Evolutionary conservation across 2,329 filamentous ascomycete genomes (phyloP).

Genomic region (Fusarium sacchari): DNA sequence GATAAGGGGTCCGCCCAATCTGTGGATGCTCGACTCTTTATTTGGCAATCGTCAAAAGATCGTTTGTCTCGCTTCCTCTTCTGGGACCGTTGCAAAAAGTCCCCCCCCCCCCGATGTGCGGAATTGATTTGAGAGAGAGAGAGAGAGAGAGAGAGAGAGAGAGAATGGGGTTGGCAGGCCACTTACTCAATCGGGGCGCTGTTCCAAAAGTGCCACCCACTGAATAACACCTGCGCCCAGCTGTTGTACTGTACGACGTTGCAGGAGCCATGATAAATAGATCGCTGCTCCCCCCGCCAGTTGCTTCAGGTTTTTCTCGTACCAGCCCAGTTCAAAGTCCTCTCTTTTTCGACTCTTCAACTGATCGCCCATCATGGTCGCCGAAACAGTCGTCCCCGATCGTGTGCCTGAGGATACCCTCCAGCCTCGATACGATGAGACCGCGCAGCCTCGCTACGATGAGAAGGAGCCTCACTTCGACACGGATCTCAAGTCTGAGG

Average conservation of each 20-base stretch:
- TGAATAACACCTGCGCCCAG: too few relatives aligned
- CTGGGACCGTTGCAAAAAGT: constrained; percentile 9
- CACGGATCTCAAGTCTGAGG: constrained; percentile 43
- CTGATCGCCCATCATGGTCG: constrained; percentile 27
- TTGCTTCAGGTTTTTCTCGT: neutral
- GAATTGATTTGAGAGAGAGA: neutral
- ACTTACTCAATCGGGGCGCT: constrained; percentile 2
- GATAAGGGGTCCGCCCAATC: constrained; percentile 16
- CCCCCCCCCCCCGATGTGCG: neutral
- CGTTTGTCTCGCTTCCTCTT: constrained; percentile 25
- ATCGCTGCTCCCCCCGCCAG: neutral
- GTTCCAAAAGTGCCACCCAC: constrained; percentile 16
- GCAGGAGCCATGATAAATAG: constrained; percentile 28
- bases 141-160: too few relatives aligned
- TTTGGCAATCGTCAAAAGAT: constrained; percentile 11
- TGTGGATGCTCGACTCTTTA: neutral
- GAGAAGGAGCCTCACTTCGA: constrained; percentile 42
- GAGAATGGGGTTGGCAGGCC: neutral
- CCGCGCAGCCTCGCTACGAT: constrained; percentile 22
- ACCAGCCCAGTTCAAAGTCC: constrained; percentile 12
- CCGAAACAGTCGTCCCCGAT: constrained; percentile 30
- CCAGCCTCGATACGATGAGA: constrained; percentile 39
- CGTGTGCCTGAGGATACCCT: constrained; percentile 26
- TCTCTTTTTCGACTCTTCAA: neutral
- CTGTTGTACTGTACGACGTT: neutral